A percentile compares a stretch with the other conserved stretches of the same genome.
Conservation (phyloP, 2,329 filamentous ascomycete genomes). For the Epichloe aotearoae region DNA sequence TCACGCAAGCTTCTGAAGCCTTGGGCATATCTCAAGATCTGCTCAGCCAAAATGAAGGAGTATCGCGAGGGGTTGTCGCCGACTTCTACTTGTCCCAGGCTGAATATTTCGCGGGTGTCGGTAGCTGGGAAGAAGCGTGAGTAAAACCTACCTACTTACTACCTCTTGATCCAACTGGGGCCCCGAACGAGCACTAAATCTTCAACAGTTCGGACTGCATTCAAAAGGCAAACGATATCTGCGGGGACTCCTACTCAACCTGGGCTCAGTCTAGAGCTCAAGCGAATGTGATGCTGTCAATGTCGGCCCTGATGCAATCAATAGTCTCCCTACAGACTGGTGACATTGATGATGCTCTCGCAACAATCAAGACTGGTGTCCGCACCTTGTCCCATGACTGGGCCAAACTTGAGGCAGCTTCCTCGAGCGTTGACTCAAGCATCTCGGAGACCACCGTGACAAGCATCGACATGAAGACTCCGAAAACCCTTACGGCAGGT, state of each 20-base stretch:
- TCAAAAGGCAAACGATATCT: constrained; percentile 26
- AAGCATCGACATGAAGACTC: constrained; percentile 13
- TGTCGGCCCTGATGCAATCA: constrained; percentile 43
- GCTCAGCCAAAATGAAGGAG: constrained; percentile 22
- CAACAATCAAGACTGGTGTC: constrained; percentile 43
- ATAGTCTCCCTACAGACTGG: constrained; percentile 51
- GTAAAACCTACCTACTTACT: constrained; percentile 3
- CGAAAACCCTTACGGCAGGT: constrained; percentile 14
- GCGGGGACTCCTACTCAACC: constrained; percentile 15
- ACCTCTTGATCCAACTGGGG: not conserved
- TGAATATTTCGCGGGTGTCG: constrained; percentile 59
- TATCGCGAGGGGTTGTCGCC: constrained; percentile 27
- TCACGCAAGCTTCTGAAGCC: constrained; percentile 32
- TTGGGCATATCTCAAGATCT: constrained; percentile 46
- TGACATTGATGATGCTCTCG: constrained; percentile 43
- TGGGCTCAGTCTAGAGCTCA: constrained; percentile 23
- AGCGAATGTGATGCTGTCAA: constrained; percentile 18
- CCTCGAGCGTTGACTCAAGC: constrained; percentile 14
- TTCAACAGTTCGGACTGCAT: constrained; percentile 17
- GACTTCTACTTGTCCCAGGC: constrained; percentile 57
- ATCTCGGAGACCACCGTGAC: constrained; percentile 17
- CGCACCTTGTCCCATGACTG: constrained; percentile 43
- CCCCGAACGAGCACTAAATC: constrained; percentile 1
- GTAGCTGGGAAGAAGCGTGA: constrained; percentile 49
- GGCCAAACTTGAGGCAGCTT: constrained; percentile 31